Conservation (phyloP, 1,139 yeast species). For the Saccharomycopsis hybrid region DNA sequence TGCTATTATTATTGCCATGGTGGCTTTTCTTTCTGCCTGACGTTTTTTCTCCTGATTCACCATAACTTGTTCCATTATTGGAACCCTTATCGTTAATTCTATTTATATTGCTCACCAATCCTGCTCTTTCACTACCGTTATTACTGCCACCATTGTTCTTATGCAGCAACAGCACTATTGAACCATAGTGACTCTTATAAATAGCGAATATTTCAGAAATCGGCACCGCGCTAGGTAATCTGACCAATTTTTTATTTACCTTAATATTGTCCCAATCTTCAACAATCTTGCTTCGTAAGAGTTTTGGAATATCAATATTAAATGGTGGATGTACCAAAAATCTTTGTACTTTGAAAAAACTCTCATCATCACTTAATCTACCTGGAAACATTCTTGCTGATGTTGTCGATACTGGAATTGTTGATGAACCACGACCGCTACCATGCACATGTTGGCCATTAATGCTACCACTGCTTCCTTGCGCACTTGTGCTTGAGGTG, state of each 20-base stretch:
- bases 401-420: too few relatives aligned
- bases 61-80: not conserved
- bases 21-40: slow-evolving; percentile 4
- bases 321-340: slow-evolving; percentile 42
- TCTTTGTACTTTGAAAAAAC: slow-evolving; percentile 31
- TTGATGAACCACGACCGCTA: too few relatives aligned
- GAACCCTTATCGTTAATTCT: not conserved
- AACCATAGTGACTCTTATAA: slow-evolving; percentile 2
- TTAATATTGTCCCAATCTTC: slow-evolving; percentile 94
- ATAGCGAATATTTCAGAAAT: slow-evolving; percentile 42
- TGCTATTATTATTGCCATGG: slow-evolving; percentile 18
- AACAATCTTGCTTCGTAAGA: slow-evolving; percentile 63
- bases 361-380: slow-evolving; percentile 18
- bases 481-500: not conserved
- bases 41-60: slow-evolving; percentile 5
- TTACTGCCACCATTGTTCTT: not conserved
- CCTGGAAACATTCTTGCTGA: too few relatives aligned
- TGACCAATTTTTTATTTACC: slow-evolving; percentile 61
- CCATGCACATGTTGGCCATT: too few relatives aligned
- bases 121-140: not conserved
- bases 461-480: not conserved
- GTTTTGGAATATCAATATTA: slow-evolving; percentile 51
- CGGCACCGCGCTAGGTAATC: slow-evolving; percentile 46
- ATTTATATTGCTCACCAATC: not conserved
- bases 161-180: too few relatives aligned